Conservation (phyloP, 306 rosid species). For the Gastrolobium bilobum region DNA sequence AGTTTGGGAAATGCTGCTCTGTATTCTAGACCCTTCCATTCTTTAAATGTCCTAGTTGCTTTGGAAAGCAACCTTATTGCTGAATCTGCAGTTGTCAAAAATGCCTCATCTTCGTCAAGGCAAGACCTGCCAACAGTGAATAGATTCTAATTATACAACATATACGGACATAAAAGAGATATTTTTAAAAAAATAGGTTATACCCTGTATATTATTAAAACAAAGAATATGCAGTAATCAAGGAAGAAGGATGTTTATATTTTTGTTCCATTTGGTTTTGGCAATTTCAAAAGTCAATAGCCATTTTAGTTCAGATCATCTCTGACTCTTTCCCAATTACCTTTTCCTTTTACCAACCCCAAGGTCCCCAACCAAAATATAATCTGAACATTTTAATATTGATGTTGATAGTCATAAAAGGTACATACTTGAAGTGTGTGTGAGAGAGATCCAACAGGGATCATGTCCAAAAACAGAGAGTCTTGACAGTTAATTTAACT, state of each 20-base stretch:
- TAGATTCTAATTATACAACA: slow-evolving; percentile 27
- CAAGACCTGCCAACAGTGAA: slow-evolving; percentile 69
- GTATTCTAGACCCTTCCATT: slow-evolving; percentile 92
- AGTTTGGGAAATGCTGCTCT: slow-evolving; percentile 80
- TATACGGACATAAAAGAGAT: not conserved
- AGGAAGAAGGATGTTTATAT: slow-evolving; percentile 8
- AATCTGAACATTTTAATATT: slow-evolving; percentile 5
- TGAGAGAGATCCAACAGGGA: slow-evolving; percentile 4
- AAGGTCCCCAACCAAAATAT: slow-evolving; percentile 1
- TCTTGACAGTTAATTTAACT: not conserved
- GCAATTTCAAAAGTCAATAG: slow-evolving; percentile 17
- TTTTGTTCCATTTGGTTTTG: not conserved
- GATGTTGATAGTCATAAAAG: not conserved
- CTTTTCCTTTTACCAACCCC: not conserved
- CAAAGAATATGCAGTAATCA: slow-evolving; percentile 32
- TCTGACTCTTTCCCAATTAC: slow-evolving; percentile 26
- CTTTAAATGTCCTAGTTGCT: slow-evolving; percentile 69
- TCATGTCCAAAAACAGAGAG: not conserved
- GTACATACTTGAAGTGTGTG: slow-evolving; percentile 2
- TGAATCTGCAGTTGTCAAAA: slow-evolving; percentile 92
- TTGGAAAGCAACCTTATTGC: slow-evolving; percentile 73
- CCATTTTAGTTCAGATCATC: slow-evolving; percentile 18
- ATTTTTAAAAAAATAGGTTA: not conserved
- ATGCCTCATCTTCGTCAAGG: slow-evolving; percentile 89
- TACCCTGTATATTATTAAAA: slow-evolving; percentile 10